These are phyloP conservation scores for Apiospora arundinis DNA, from an alignment of 2,329 filamentous ascomycete species.

Conservation along the genomic window DNA sequence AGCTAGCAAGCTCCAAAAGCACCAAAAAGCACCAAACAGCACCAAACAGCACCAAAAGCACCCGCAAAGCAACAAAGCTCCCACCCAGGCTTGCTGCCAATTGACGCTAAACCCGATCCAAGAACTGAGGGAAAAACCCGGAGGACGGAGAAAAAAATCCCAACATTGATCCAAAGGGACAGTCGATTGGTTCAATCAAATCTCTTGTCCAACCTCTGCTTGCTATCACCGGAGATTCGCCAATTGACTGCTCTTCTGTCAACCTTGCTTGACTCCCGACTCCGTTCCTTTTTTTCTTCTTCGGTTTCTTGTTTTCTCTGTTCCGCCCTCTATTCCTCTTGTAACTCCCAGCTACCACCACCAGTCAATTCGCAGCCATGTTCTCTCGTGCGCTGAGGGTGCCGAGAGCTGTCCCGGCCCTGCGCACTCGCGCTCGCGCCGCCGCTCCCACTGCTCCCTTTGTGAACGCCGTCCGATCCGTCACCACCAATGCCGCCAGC, in stretches of 20 bases:
- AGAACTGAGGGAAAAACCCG: slow-evolving; percentile 14
- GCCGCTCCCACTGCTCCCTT: slow-evolving; percentile 48
- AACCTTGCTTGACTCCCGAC: not conserved
- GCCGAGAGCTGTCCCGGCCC: slow-evolving; percentile 55
- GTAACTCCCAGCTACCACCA: not conserved
- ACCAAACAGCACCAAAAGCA: not conserved
- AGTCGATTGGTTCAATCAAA: slow-evolving; percentile 15
- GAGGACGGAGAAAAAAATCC: slow-evolving; percentile 21
- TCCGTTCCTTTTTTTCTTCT: slow-evolving; percentile 16
- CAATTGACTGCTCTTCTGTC: slow-evolving; percentile 4
- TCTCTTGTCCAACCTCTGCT: slow-evolving; percentile 11
- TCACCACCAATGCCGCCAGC: slow-evolving; percentile 95
- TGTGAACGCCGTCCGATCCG: slow-evolving; percentile 68
- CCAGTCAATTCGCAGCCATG: slow-evolving; percentile 53
- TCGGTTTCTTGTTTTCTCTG: slow-evolving; percentile 20
- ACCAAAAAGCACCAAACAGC: not conserved
- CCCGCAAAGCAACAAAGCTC: not conserved
- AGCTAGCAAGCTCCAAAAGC: not conserved
- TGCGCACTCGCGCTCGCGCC: slow-evolving; percentile 54
- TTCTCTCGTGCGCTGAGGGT: slow-evolving; percentile 73
- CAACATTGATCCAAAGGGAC: not conserved
- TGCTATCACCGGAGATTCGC: slow-evolving; percentile 19
- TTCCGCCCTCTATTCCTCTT: not conserved
- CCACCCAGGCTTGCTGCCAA: not conserved
- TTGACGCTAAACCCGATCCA: slow-evolving; percentile 18